Conservation (phyloP, 345 rosid genomes). For the Cochlearia excelsa region DNA sequence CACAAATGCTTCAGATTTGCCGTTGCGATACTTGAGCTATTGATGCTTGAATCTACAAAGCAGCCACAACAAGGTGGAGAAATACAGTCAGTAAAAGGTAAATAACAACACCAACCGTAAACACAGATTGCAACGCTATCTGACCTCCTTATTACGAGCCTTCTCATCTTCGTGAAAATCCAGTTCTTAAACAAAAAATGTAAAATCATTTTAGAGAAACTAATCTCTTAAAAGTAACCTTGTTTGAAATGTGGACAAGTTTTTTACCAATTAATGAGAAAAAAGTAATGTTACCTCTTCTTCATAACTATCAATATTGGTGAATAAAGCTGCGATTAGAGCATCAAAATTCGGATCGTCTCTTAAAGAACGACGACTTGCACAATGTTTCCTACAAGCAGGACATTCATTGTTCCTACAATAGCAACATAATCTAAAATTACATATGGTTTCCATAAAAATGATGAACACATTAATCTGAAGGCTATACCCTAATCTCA, state of each 20-base stretch:
- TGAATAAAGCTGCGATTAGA: constrained; percentile 64
- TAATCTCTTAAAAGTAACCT: neutral
- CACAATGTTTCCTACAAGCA: constrained; percentile 81
- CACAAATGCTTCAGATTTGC: too few species aligned
- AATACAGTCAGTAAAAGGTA: too few species aligned
- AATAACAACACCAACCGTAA: neutral
- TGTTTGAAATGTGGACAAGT: constrained; percentile 6
- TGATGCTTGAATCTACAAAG: too few species aligned
- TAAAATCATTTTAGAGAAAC: constrained; percentile 16
- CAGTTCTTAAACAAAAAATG: constrained; percentile 55
- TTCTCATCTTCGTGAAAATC: constrained; percentile 28
- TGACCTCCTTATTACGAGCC: too few species aligned
- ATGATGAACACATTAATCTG: constrained; percentile 6
- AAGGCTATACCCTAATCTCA: constrained; percentile 67
- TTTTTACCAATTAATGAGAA: neutral
- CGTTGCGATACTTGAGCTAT: too few species aligned
- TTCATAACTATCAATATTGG: constrained; percentile 65
- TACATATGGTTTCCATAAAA: constrained; percentile 10
- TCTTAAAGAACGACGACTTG: constrained; percentile 79
- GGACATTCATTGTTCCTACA: constrained; percentile 85
- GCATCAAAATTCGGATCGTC: constrained; percentile 82
- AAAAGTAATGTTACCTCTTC: constrained; percentile 47
- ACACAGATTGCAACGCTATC: too few species aligned
- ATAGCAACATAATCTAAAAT: constrained; percentile 6
- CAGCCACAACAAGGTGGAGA: too few species aligned